These are phyloP conservation scores for Scedosporium dehoogii DNA, from an alignment of 2,329 filamentous ascomycete species.

Conservation along the genomic window DNA sequence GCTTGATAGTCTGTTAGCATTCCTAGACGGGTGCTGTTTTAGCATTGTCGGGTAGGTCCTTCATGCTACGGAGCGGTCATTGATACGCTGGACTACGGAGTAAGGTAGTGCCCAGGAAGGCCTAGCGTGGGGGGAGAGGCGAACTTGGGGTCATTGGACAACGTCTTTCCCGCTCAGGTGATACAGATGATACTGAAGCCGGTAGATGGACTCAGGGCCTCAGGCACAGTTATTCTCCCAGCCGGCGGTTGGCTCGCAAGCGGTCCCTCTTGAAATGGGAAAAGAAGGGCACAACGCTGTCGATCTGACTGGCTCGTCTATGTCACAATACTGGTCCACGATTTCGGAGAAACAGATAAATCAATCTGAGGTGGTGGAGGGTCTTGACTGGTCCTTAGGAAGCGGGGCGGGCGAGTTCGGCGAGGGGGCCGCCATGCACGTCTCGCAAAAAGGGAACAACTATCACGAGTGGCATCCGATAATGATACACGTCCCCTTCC, in stretches of 20 bases:
- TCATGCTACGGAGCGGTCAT: neutral
- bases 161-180: neutral
- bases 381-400: neutral
- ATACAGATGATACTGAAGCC: neutral
- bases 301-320: neutral
- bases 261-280: neutral
- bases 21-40: no score
- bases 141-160: neutral
- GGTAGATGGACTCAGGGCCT: neutral
- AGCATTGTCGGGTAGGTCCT: no score
- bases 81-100: neutral
- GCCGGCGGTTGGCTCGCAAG: neutral
- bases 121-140: neutral
- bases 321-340: neutral
- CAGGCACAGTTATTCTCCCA: neutral
- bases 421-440: neutral
- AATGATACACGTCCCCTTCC: neutral
- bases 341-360: neutral
- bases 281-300: neutral
- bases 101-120: neutral
- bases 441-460: neutral
- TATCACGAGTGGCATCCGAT: neutral
- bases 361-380: neutral
- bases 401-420: conserved; percentile 1
- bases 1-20: no score